Evolutionary conservation across 306 rosid species (phyloP), one percentile per base, ranked within the genome.

Genomic region (Lathyrus oleraceus): DNA sequence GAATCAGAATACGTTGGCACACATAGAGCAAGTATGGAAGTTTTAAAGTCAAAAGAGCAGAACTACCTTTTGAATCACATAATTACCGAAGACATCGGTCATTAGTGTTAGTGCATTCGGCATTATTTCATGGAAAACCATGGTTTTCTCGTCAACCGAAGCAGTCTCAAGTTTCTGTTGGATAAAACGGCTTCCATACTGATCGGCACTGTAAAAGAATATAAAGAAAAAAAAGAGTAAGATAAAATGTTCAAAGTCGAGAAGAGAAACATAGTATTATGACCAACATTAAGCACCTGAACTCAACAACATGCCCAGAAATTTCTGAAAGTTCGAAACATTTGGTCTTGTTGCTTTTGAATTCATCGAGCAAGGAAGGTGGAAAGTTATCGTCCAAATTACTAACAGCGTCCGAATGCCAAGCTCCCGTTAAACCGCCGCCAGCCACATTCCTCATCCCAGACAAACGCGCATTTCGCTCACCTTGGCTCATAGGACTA

Each of bases 121-220:
- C 96, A 89, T 89, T 60, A 92, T 87, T 86, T 92, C 98, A 85
- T 84, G 83, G 80, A 89, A 92, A 81, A 92, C 95, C 96, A 89
- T 92, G 76, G 78, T 82, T 83, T 88, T 90, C 79, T 92, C 98
- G 9, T 92, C 96, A 38, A 67, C 62, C 0, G 93, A 83, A 48
- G 98, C 98, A 1, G 96, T 89, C 71, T 92, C 98, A 64, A 92
- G 98, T 76, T 92, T 92, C 81, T 92, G 98, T 72, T 92, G 98
- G 70, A 92, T 92, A 81, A 89, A 92, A 19, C 98, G 90, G 78
- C 98, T 92, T 68, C 98, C 98, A 60, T 92, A 92, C 66, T 92
- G 98, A 70, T 89, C 98, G 51, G 95, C 85, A 76, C 98, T 92
- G 91, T 74, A 72, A 72, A 78, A 47, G 53, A 65, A 58, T 6